A percentile compares a stretch with the other conserved stretches of the same genome.
These are phyloP conservation scores for Nidula microcarpa DNA, from an alignment of 768 basidiomycete genomes.

Conservation along the genomic window DNA sequence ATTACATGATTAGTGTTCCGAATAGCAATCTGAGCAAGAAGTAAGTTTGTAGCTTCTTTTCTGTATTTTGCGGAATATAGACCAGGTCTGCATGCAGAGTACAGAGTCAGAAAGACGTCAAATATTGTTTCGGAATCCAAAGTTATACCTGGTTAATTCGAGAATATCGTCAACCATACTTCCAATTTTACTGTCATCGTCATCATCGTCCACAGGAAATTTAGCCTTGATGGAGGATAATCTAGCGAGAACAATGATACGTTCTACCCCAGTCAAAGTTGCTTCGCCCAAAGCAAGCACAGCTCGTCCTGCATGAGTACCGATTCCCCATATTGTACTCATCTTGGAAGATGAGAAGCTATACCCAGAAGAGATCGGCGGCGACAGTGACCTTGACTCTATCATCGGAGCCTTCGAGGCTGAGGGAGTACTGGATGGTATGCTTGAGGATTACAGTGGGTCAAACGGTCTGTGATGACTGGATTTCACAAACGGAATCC, in stretches of 20 bases:
- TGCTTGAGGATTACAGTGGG: no score
- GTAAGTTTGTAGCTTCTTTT: background rate
- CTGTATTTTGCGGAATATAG: background rate
- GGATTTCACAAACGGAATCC: no score
- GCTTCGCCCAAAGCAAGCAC: background rate
- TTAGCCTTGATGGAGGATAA: background rate
- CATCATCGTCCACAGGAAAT: background rate
- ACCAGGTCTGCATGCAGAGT: background rate
- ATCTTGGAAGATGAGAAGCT: background rate
- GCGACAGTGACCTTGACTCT: no score
- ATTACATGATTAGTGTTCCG: background rate
- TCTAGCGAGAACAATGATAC: background rate
- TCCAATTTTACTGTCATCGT: background rate
- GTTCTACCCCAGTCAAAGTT: background rate
- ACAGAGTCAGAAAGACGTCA: background rate
- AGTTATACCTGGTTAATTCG: background rate
- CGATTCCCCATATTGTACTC: background rate
- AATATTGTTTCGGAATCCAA: background rate
- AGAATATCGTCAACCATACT: background rate
- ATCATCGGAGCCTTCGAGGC: no score
- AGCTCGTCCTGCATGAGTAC: background rate
- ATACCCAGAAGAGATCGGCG: background rate
- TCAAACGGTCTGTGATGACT: no score
- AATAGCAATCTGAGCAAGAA: background rate
- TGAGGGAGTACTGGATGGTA: no score